Evolutionary conservation across 352 stramenopile genomes (phyloP), one percentile per base, ranked within the genome.

Genomic region (Pythium pyrilobum): DNA sequence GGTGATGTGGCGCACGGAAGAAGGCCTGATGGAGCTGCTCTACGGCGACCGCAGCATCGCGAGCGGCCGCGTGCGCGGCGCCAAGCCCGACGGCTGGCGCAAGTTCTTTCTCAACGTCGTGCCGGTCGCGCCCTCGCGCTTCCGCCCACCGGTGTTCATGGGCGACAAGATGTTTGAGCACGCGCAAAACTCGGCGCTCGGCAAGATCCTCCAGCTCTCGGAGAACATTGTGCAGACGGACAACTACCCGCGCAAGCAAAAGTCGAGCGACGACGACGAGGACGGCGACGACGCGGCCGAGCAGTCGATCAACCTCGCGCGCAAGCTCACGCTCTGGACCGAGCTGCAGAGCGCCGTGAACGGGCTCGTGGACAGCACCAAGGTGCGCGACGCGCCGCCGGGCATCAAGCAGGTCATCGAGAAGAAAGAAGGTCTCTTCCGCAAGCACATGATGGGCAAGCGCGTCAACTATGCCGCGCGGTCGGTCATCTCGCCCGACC

Each of bases 341-440:
- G 91, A 99, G 45, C 74, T 99, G 41, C 97, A 99, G 77, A 98
- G 89, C 12, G 72, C 80, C 25, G 78, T 95, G 25, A 95, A 95
- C 62, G 69, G 79, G 10, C 67, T 95, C 15, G 79, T 93, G 11
- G 85, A 95, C 66, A 91, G 69, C 64, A 87, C 79, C 53, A 88
- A 85, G 47, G 82, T 80, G 5, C 82, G 80, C 16, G 82, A 95
- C 31, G 72, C 84, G 11, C 70, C 79, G 2, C 81, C 87, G 42
- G 96, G 96, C 49, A 98, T 99, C 62, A 89, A 96, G 41, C 96
- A 99, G 71, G 66, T 99, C 38, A 95, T 99, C 44, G 97, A 99
- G 76, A 98, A 98, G 72, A 99, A 99, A 71, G 96, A 99, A 71
- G 98, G 98, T 59, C 84, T 99, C 11, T 99, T 99, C 73, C 95